A percentile compares a stretch with the other conserved stretches of the same genome.
These are phyloP conservation scores for Raffaelea ambrosiae DNA, from an alignment of 2,329 filamentous ascomycete genomes.

Conservation along the genomic window DNA sequence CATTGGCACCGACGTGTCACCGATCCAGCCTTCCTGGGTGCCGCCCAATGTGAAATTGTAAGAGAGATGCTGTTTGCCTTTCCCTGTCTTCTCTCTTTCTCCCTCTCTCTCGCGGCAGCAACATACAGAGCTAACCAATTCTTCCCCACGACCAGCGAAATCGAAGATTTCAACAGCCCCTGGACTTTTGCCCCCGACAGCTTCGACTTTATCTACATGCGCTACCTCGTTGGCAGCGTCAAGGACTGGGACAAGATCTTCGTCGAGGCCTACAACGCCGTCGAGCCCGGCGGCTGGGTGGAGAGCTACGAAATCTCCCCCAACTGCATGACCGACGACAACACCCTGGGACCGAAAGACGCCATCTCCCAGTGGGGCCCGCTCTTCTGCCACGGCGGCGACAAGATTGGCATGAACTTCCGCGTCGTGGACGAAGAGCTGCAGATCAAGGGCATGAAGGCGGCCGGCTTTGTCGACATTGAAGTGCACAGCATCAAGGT, in stretches of 20 bases:
- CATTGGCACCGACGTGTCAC: constrained; percentile 34
- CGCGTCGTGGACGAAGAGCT: constrained; percentile 44
- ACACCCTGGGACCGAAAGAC: constrained; percentile 11
- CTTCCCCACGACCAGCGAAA: constrained; percentile 9
- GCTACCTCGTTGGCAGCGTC: constrained; percentile 18
- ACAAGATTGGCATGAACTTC: constrained; percentile 32
- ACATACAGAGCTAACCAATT: background rate
- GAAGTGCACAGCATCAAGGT: constrained; percentile 18
- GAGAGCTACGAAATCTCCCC: constrained; percentile 15
- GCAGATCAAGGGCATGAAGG: constrained; percentile 40
- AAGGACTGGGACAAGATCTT: constrained; percentile 16
- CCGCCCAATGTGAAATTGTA: constrained; percentile 8
- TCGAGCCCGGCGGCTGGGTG: constrained; percentile 43
- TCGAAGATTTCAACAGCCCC: constrained; percentile 18
- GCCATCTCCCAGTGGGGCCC: constrained; percentile 15
- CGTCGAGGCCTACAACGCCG: constrained; percentile 13
- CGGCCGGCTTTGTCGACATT: constrained; percentile 50
- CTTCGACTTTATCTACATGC: constrained; percentile 20
- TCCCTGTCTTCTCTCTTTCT: background rate
- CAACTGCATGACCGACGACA: constrained; percentile 14
- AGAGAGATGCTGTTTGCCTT: no score
- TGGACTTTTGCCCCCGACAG: constrained; percentile 15
- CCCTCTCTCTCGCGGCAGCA: background rate
- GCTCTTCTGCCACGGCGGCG: constrained; percentile 30
- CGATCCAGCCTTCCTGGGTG: constrained; percentile 19